These are phyloP conservation scores for Ophiostoma pallidulum DNA, from an alignment of 2,329 filamentous ascomycete species.

Conservation along the genomic window DNA sequence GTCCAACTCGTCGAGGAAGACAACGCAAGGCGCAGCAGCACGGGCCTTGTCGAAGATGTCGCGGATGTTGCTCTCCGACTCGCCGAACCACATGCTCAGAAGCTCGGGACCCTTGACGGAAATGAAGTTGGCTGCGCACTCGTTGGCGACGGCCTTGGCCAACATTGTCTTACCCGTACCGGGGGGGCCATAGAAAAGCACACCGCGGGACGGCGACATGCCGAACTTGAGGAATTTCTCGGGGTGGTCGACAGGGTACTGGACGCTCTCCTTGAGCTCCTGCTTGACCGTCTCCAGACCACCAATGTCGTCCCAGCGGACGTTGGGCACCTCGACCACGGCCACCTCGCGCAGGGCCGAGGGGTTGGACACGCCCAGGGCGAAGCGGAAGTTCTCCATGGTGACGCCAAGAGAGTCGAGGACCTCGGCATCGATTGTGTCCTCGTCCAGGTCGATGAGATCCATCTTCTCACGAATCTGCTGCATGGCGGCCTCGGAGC, in stretches of 20 bases:
- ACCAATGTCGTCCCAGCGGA: conserved; percentile 99
- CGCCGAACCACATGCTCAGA: conserved; percentile 99
- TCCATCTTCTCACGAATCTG: conserved; percentile 99
- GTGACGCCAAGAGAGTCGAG: conserved; percentile 96
- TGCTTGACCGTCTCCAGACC: conserved; percentile 97
- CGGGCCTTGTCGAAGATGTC: conserved; percentile 99
- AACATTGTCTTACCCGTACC: conserved; percentile 99
- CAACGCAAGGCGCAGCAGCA: conserved; percentile 92
- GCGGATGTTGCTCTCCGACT: conserved; percentile 98
- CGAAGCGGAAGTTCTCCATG: conserved; percentile 99
- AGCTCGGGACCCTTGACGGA: conserved; percentile 98
- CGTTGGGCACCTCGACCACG: conserved; percentile 97
- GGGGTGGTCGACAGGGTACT: conserved; percentile 98
- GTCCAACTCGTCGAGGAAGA: conserved; percentile 97
- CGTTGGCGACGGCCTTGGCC: conserved; percentile 98
- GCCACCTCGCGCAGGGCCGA: conserved; percentile 97
- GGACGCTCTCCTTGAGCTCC: conserved; percentile 96
- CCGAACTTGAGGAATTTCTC: conserved; percentile 99
- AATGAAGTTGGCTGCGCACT: conserved; percentile 99
- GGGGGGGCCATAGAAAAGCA: conserved; percentile 95
- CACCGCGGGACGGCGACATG: conserved; percentile 93
- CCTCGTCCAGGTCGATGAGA: conserved; percentile 95
- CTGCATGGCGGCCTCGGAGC: conserved; percentile 98
- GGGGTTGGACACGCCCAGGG: conserved; percentile 95
- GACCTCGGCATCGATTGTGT: conserved; percentile 97